Conservation (phyloP, 768 basidiomycete genomes). For the Lactifluus piperatus region DNA sequence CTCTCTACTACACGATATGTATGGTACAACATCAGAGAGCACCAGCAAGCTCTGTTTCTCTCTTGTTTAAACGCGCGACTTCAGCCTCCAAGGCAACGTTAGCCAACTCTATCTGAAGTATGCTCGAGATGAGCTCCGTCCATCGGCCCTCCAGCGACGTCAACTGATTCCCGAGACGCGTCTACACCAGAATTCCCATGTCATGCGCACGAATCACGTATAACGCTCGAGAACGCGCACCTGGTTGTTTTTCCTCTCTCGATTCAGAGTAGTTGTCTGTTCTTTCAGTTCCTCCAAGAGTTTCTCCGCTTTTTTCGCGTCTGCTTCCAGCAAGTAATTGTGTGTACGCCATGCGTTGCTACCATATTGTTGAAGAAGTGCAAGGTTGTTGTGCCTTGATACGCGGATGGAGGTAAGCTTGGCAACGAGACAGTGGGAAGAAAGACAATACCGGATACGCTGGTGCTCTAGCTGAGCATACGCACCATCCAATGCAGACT, state of each 20-base stretch:
- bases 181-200: slow-evolving; percentile 35
- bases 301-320: slow-evolving; percentile 61
- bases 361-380: slow-evolving; percentile 78
- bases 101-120: slow-evolving; percentile 93
- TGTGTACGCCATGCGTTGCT: slow-evolving; percentile 88
- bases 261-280: slow-evolving; percentile 75
- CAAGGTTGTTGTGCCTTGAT: slow-evolving; percentile 70
- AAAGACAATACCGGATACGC: slow-evolving; percentile 49
- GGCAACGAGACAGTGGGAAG: background rate
- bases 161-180: slow-evolving; percentile 68
- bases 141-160: slow-evolving; percentile 78
- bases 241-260: slow-evolving; percentile 82
- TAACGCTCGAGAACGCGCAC: slow-evolving; percentile 31
- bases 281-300: slow-evolving; percentile 72
- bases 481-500: slow-evolving; percentile 63
- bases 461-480: slow-evolving; percentile 83
- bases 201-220: background rate
- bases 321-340: slow-evolving; percentile 79
- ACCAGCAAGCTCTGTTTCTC: slow-evolving; percentile 53
- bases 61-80: slow-evolving; percentile 49
- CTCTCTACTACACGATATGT: slow-evolving; percentile 7
- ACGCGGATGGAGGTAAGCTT: background rate
- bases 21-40: slow-evolving; percentile 17
- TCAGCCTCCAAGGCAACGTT: slow-evolving; percentile 83
- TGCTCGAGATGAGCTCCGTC: slow-evolving; percentile 86